Evolutionary conservation across 2,329 filamentous ascomycete genomes (phyloP), one percentile per base, ranked within the genome.

Genomic region (Aspergillus quadricinctus): DNA sequence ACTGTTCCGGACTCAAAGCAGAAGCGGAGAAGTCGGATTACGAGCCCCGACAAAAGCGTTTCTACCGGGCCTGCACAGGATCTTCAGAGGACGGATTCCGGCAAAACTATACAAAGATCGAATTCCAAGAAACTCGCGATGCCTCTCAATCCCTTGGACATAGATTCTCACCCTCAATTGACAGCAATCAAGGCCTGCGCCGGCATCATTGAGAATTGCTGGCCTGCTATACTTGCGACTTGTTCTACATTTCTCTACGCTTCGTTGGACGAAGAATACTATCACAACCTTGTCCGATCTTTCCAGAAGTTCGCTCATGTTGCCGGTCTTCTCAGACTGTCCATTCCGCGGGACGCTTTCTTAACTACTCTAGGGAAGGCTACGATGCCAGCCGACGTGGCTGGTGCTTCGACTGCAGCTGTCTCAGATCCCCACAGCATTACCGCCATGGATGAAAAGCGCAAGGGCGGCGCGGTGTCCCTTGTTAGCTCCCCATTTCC

Each of bases 261-360:
- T 29, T 87, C 93, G 0, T 78, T 99, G 3, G 94, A 99, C 69
- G 88, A 90, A 1, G 92, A 97, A 53, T 97, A 94, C 65, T 99
- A 97, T 66, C 92, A 97, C 63, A 86, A 88, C 9, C 79, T 99
- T 1, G 93, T 99, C 25, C 85, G 94, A 62, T 90, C 93, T 0
- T 96, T 97, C 64, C 94, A 99, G 67, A 92, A 95, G 62, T 90
- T 99, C 66, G 89, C 94, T 0, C 95, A 99, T 70, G 93, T 97
- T 2, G 91, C 94, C 41, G 95, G 94, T 4, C 79, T 99, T 49
- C 76, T 99, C 8, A 86, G 92, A 60, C 82, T 97, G 9, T 79
- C 83, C 11, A 97, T 93, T 0, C 92, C 94, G 0, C 83, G 94
- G 61, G 94, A 99, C 78, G 94, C 94, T 0, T 95, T 99, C 66